Conservation (phyloP, 2,329 filamentous ascomycete species). For the Fusarium sp. region DNA sequence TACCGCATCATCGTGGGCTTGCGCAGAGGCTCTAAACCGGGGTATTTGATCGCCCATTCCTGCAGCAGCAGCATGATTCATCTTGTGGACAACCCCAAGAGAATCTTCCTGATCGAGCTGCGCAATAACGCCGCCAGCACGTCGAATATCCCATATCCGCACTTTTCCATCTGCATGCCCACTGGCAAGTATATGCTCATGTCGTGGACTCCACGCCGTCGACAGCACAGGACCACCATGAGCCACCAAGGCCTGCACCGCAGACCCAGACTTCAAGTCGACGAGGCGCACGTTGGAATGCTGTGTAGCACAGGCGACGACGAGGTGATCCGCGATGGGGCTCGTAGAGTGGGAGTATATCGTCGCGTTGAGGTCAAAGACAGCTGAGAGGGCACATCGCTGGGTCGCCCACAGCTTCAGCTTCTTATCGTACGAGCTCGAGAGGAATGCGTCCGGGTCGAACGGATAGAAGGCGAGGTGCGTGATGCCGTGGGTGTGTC, state of each 20-base stretch:
- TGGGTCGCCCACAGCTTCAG: constrained; percentile 81
- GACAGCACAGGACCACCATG: constrained; percentile 76
- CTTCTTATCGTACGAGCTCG: constrained; percentile 81
- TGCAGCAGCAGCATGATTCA: constrained; percentile 48
- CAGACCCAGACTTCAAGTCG: constrained; percentile 84
- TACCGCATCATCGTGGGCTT: constrained; percentile 83
- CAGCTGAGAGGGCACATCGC: constrained; percentile 69
- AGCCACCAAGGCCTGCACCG: constrained; percentile 76
- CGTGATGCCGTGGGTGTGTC: constrained; percentile 79
- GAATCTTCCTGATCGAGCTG: constrained; percentile 87
- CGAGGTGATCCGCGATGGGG: constrained; percentile 75
- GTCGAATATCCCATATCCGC: constrained; percentile 88
- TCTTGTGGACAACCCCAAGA: constrained; percentile 69
- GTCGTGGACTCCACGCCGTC: constrained; percentile 83
- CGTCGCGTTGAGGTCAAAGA: constrained; percentile 75
- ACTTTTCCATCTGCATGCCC: constrained; percentile 87
- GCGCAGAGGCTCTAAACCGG: constrained; percentile 62
- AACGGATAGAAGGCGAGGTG: constrained; percentile 84
- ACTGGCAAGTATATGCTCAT: constrained; percentile 83
- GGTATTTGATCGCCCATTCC: constrained; percentile 47
- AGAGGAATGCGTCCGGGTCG: constrained; percentile 80
- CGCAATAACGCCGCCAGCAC: constrained; percentile 80
- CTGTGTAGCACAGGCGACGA: constrained; percentile 90
- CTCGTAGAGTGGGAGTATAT: constrained; percentile 85
- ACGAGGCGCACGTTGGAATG: constrained; percentile 86